Percentiles rank a stretch among this genome's conserved stretches.
phyloP scores from a whole-genome alignment of 306 rosid genomes.

The Glycine soja region DNA sequence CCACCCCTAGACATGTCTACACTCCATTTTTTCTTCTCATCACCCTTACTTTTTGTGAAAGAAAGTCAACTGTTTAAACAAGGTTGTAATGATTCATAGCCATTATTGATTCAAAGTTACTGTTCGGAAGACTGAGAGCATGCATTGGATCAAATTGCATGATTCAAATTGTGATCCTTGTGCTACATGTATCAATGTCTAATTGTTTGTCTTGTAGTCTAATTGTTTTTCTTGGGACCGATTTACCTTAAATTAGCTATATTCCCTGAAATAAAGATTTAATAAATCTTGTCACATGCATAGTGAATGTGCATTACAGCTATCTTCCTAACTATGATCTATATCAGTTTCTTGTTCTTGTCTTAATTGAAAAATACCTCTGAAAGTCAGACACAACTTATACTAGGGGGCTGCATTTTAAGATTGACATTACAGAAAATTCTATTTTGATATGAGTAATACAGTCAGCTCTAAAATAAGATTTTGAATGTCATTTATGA shows the following conservation, averaged over 20 bases:
- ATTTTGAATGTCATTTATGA: neutral
- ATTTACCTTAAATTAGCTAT: neutral
- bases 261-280: neutral
- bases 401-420: neutral
- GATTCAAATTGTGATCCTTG: neutral
- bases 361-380: neutral
- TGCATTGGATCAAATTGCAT: neutral
- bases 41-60: no score
- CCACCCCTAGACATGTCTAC: no score
- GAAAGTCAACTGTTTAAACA: no score
- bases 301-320: neutral
- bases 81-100: neutral
- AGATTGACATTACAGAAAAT: neutral
- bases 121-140: neutral
- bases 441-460: neutral
- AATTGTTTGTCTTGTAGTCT: neutral
- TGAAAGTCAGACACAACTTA: neutral
- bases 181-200: neutral
- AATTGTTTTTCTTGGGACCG: neutral
- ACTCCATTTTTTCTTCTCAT: no score
- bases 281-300: neutral
- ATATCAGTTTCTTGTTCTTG: constrained; percentile 7
- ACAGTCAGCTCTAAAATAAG: neutral
- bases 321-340: neutral
- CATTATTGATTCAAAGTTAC: neutral